These are phyloP conservation scores for Pyrrhoderma lamaoense DNA, from an alignment of 1,284 basidiomycete genomes.

Conservation along the genomic window DNA sequence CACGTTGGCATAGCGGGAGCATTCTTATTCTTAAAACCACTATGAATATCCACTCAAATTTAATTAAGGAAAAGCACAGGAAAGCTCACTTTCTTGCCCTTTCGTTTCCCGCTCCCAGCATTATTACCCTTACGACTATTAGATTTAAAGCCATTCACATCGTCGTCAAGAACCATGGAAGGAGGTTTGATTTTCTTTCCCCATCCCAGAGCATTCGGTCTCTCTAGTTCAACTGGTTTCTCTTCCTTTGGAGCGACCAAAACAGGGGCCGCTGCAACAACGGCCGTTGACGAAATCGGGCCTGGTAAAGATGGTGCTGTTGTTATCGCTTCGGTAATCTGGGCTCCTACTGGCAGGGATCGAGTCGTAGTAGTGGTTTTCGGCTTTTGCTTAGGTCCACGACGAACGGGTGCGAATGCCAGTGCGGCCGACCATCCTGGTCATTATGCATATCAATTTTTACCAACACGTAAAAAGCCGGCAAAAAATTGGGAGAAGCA, in stretches of 20 bases:
- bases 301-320: slow-evolving; percentile 17
- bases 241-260: slow-evolving; percentile 24
- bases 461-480: slow-evolving; percentile 25
- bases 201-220: slow-evolving; percentile 45
- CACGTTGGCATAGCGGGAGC: slow-evolving; percentile 45
- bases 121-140: slow-evolving; percentile 42
- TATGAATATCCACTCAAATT: slow-evolving; percentile 11
- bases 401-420: slow-evolving; percentile 71
- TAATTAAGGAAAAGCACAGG: slow-evolving; percentile 4
- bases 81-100: slow-evolving; percentile 53
- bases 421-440: slow-evolving; percentile 81
- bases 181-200: slow-evolving; percentile 84
- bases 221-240: slow-evolving; percentile 21
- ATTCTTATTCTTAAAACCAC: slow-evolving; percentile 49
- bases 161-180: slow-evolving; percentile 79
- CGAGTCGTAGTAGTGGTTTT: slow-evolving; percentile 38
- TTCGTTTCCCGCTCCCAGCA: slow-evolving; percentile 40
- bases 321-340: slow-evolving; percentile 21
- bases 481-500: slow-evolving; percentile 32
- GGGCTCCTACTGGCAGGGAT: slow-evolving; percentile 58
- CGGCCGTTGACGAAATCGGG: slow-evolving; percentile 53
- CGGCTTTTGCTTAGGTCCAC: slow-evolving; percentile 37
- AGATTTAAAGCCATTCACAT: slow-evolving; percentile 75
- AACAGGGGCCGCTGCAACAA: slow-evolving; percentile 64
- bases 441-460: slow-evolving; percentile 10